Percentiles rank a stretch among this genome's conserved stretches.
phyloP scores from a whole-genome alignment of 2,329 filamentous ascomycete genomes.

The Magnaporthiopsis incrustans region DNA sequence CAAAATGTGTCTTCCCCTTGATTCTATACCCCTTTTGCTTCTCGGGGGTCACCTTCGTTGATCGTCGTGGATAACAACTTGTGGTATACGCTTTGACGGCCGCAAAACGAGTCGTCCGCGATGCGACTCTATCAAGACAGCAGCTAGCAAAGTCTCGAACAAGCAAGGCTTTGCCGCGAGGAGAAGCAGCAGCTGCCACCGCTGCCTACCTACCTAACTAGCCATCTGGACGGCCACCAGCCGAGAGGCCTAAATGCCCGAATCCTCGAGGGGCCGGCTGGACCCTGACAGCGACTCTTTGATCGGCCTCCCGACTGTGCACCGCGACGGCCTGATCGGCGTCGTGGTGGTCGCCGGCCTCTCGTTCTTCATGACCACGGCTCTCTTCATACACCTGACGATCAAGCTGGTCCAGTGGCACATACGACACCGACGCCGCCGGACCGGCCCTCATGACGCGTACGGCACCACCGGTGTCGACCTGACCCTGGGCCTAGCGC shows the following conservation, averaged over 20 bases:
- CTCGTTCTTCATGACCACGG: slow-evolving; percentile 16
- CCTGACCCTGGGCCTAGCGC: slow-evolving; percentile 19
- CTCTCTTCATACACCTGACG: slow-evolving; percentile 20
- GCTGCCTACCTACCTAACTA: no score
- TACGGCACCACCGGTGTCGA: slow-evolving; percentile 12
- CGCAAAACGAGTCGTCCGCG: background rate
- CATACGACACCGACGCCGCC: slow-evolving; percentile 9
- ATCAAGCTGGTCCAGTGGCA: slow-evolving; percentile 21
- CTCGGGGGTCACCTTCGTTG: background rate
- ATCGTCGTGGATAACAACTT: background rate
- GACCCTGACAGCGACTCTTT: slow-evolving; percentile 14
- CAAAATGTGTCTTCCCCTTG: background rate
- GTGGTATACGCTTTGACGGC: background rate
- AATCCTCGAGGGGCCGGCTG: background rate
- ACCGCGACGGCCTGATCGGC: slow-evolving; percentile 17
- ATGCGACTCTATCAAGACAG: background rate
- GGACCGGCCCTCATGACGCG: background rate
- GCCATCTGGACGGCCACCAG: no score
- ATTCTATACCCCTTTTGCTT: background rate
- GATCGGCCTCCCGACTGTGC: slow-evolving; percentile 13
- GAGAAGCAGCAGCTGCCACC: background rate
- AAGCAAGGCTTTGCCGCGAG: background rate
- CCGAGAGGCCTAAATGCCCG: background rate
- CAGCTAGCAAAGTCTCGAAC: background rate
- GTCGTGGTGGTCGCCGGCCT: slow-evolving; percentile 17